A percentile compares a stretch with the other conserved stretches of the same genome.
phyloP scores from a whole-genome alignment of 768 basidiomycete species.

The Dendrothele bispora region DNA sequence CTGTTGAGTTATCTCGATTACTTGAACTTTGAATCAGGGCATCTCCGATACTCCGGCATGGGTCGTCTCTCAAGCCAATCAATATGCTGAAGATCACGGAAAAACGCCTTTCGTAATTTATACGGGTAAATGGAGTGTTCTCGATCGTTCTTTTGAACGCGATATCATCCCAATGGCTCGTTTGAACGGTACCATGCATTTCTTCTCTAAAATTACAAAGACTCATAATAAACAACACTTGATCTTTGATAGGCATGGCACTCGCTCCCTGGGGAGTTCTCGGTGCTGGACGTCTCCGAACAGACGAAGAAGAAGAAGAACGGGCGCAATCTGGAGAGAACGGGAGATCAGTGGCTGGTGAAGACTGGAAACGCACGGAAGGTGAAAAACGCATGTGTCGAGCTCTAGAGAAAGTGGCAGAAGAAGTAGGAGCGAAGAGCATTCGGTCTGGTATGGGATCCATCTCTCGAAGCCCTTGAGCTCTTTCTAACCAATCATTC shows the following conservation, averaged over 20 bases:
- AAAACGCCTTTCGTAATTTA: conserved; percentile 47
- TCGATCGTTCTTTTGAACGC: conserved; percentile 42
- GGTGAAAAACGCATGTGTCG: conserved; percentile 39
- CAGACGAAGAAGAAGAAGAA: conserved; percentile 27
- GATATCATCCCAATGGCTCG: conserved; percentile 44
- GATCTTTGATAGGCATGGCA: conserved; percentile 21
- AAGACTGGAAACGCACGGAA: conserved; percentile 48
- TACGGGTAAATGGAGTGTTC: conserved; percentile 37
- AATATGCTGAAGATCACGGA: conserved; percentile 40
- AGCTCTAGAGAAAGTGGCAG: conserved; percentile 51
- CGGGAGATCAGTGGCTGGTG: conserved; percentile 33
- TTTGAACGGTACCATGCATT: conserved; percentile 28
- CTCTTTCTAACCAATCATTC: conserved; percentile 9
- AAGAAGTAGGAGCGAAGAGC: conserved; percentile 43
- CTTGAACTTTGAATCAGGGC: conserved; percentile 28
- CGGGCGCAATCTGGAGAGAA: conserved; percentile 26
- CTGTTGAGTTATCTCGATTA: background rate
- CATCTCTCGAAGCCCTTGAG: too few relatives aligned
- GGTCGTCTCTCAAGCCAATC: conserved; percentile 38
- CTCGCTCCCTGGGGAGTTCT: conserved; percentile 38
- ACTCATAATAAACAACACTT: conserved; percentile 25
- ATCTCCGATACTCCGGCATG: conserved; percentile 36
- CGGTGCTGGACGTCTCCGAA: conserved; percentile 24
- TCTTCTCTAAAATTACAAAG: conserved; percentile 35
- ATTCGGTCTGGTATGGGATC: conserved; percentile 49